Base-by-base conservation (phyloP, 2,329 filamentous ascomycete species). In the Exutisphaerella laricina region DNA sequence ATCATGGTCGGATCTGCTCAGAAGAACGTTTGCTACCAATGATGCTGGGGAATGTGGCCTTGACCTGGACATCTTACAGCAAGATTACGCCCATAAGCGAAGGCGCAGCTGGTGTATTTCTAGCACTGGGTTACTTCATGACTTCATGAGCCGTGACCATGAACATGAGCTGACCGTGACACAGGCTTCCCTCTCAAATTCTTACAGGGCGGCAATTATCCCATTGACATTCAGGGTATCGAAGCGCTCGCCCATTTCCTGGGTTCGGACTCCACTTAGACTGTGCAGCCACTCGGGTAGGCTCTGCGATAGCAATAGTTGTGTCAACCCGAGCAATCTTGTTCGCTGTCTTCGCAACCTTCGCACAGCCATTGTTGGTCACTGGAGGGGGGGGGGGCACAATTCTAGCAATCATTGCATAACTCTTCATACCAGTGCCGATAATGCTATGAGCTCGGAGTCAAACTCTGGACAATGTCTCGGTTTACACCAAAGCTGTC, bases 21-120 rank as follows among this genome's bases (percentile, higher is more conserved):
- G 70, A 73, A 50, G 63, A 66, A 34, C 62, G 67, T 12, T 58
- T 72, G 4, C 20, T 43, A 14, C 33, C 33, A 7, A 43, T 43
- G 41, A 18, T 36, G 5, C 9, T 37, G 4, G 33, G 41, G 14
- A 25, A 25, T 10, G 13, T 36, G n/a, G 22, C 66, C 62, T 71
- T 68, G 48, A 66, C 60, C 5, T 72, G 70, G 69, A 62, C 56
- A 7, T 62, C 60, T 2, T 53, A 56, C 28, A 58, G 61, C 3
- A 14, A 33, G 22, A 60, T 70, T 29, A 58, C 51, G 13, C 67
- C 65, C 64, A 57, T 66, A 8, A 57, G 64, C 4, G 63, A 66
- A 48, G 59, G 67, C 4, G 47, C 68, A 3, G 57, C 65, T 4
- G 64, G 61, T 4, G 51, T 65, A 0, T 58, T 62, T 18, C 61